Base-by-base conservation (phyloP, 192 early-diverging fungal genomes). In the Entomortierella chlamydospora region DNA sequence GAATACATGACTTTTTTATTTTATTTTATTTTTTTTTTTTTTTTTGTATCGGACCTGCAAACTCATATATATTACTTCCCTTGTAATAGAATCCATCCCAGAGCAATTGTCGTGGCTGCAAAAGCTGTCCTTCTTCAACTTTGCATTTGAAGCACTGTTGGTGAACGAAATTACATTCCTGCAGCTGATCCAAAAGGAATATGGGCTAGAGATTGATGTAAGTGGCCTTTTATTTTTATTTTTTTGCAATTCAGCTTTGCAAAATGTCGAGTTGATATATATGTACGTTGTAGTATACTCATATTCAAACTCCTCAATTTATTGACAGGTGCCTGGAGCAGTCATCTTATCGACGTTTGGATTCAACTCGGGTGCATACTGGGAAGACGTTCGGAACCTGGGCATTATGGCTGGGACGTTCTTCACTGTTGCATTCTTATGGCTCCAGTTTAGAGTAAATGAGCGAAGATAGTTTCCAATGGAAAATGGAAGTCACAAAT, bases 121-220 rank as follows among this genome's bases (percentile, higher is more conserved):
- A 65, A 67, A 88, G 12, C 63, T 94, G 4, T 95, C 94, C 20
- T 95, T 95, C 65, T 98, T 96, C 76, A 96, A 98, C 58, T 89
- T 91, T 77, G 96, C 93, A 9, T 90, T 96, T 55, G 96, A 98
- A 64, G 94, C 96, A 0, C 64, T 98, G 31, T 82, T 96, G 28
- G 95, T 95, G 34, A 98, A 97, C 73, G 96, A 98, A 80, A 86
- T 98, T 18, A 86, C 91, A 1, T 89, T 93, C 45, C 82, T 96
- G 39, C 91, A 90, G 56, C 77, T 96, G 10, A 85, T 90, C 39
- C 94, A 96, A 53, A 90, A 92, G 29, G 88, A 90, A 45, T 94
- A 90, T 85, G 94, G 94, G 10, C 82, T 96, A 23, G 87, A 92
- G 52, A 95, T 96, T 57, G 90, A 95, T 71, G 90, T 92, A 80